Conservation (phyloP, 768 basidiomycete genomes). For the Collybiopsis confluens region DNA sequence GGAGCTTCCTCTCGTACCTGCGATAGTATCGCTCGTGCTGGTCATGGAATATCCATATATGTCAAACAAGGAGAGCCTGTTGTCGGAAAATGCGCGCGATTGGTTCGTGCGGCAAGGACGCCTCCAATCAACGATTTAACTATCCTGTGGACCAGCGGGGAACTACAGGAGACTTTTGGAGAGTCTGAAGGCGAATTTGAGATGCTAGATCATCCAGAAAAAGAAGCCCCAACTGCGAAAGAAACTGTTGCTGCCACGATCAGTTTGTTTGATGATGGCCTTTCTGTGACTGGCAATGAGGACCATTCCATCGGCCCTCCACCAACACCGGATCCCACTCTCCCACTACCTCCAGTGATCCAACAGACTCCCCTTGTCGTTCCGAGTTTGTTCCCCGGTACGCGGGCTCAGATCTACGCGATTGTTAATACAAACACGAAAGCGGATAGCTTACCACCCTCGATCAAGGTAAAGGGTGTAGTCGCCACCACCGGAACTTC, state of each 20-base stretch:
- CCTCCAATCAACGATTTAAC: slow-evolving; percentile 35
- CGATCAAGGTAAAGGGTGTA: slow-evolving; percentile 24
- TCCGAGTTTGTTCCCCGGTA: slow-evolving; percentile 29
- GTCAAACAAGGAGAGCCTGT: slow-evolving; percentile 43
- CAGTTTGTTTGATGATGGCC: slow-evolving; percentile 12
- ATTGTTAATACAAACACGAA: slow-evolving; percentile 24
- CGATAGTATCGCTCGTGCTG: slow-evolving; percentile 47
- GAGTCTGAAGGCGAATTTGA: not conserved
- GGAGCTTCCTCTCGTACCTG: slow-evolving; percentile 45
- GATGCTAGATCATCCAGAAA: slow-evolving; percentile 19
- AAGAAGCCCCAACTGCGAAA: slow-evolving; percentile 1
- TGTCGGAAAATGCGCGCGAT: slow-evolving; percentile 40
- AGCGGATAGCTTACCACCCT: slow-evolving; percentile 29
- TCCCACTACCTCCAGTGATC: slow-evolving; percentile 24
- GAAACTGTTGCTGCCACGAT: slow-evolving; percentile 3
- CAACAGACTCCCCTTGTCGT: slow-evolving; percentile 28
- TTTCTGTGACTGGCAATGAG: not conserved
- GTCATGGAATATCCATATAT: slow-evolving; percentile 46
- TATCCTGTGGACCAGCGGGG: slow-evolving; percentile 42
- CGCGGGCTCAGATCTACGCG: slow-evolving; percentile 12
- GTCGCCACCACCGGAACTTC: not conserved
- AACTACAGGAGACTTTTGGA: not conserved
- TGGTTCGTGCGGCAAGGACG: slow-evolving; percentile 48
- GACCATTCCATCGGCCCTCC: slow-evolving; percentile 15
- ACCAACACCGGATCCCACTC: slow-evolving; percentile 29